Conservation (phyloP, 495 filamentous ascomycete species). For the Xylaria venustula region DNA sequence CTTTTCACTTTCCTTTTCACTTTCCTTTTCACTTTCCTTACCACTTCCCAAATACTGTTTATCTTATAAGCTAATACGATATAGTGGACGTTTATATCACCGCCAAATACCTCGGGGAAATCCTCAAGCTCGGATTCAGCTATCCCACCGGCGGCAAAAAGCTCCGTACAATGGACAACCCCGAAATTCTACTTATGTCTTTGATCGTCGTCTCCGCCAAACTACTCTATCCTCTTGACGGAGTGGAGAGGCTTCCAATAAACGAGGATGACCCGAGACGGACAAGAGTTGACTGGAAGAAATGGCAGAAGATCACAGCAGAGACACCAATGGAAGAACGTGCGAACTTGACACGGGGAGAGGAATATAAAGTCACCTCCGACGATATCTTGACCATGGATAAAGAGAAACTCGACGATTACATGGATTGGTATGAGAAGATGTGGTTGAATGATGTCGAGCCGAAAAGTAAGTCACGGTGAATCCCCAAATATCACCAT, state of each 20-base stretch:
- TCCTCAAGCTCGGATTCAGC: conserved; percentile 56
- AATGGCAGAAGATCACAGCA: conserved; percentile 61
- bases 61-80: conserved; percentile 15
- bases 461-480: conserved; percentile 36
- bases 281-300: conserved; percentile 65
- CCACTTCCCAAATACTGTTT: neutral
- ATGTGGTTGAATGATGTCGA: conserved; percentile 60
- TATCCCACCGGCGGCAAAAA: conserved; percentile 44
- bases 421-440: conserved; percentile 85
- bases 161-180: conserved; percentile 46
- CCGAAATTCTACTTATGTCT: conserved; percentile 70
- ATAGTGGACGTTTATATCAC: conserved; percentile 67
- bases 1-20: too few relatives aligned
- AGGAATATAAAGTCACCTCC: conserved; percentile 54
- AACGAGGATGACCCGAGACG: conserved; percentile 59
- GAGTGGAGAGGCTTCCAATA: conserved; percentile 53
- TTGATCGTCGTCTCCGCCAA: conserved; percentile 79
- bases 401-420: conserved; percentile 68
- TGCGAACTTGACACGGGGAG: conserved; percentile 14
- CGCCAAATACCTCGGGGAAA: conserved; percentile 54
- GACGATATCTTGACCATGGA: conserved; percentile 68
- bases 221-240: conserved; percentile 73
- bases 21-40: too few relatives aligned
- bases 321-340: conserved; percentile 18
- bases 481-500: neutral